Conservation (phyloP, 768 basidiomycete species). For the Termitomyces sp. region DNA sequence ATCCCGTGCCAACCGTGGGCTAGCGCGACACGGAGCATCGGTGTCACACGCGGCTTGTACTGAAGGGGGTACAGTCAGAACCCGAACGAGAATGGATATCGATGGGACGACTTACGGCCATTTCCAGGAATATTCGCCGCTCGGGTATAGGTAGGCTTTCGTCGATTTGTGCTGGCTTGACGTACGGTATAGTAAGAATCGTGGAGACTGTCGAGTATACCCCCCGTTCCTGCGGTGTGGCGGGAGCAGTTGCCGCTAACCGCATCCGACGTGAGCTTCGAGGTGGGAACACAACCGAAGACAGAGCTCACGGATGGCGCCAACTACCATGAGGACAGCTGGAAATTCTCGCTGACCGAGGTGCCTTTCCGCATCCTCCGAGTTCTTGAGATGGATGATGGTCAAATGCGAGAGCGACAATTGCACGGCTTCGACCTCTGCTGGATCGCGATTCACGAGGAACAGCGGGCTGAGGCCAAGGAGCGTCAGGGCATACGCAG, state of each 20-base stretch:
- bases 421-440: constrained; percentile 24
- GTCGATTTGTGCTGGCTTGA: constrained; percentile 7
- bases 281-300: not conserved
- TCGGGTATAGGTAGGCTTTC: constrained; percentile 21
- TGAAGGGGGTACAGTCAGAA: not conserved
- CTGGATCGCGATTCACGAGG: constrained; percentile 24
- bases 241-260: constrained; percentile 21
- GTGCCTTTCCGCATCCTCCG: constrained; percentile 23
- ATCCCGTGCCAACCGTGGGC: constrained; percentile 29
- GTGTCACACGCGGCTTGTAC: constrained; percentile 27
- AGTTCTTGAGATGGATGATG: constrained; percentile 25
- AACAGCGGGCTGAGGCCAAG: constrained; percentile 54
- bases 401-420: constrained; percentile 18
- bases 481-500: constrained; percentile 32
- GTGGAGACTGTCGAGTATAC: constrained; percentile 27
- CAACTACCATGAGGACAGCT: constrained; percentile 25
- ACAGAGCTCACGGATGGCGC: constrained; percentile 26
- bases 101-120: constrained; percentile 17
- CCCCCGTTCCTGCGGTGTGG: constrained; percentile 22
- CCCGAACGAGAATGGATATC: not conserved
- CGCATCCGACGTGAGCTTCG: not conserved
- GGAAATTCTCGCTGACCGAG: constrained; percentile 19
- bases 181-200: constrained; percentile 24
- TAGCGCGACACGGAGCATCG: constrained; percentile 25
- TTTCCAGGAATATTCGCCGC: constrained; percentile 27